These are phyloP conservation scores for Dactylis glomerata DNA, from an alignment of 176 grass and related monocot species.

Conservation along the genomic window DNA sequence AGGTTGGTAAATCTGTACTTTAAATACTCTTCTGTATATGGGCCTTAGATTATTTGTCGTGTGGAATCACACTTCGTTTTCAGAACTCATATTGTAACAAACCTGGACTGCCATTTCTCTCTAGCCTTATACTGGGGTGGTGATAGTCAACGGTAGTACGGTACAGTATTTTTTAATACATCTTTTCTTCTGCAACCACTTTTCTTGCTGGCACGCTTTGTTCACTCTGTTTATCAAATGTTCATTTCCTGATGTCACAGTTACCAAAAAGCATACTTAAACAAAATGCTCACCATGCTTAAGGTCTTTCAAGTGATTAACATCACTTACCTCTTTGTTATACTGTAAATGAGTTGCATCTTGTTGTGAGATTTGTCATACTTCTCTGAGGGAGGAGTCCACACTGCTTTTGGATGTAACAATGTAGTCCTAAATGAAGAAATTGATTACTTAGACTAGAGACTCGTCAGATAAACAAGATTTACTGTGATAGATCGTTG, in stretches of 20 bases:
- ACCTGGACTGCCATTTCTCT: neutral
- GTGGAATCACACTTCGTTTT: neutral
- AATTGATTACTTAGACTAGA: neutral
- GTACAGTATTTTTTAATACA: neutral
- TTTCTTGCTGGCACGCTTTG: conserved; percentile 13
- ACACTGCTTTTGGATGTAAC: conserved; percentile 11
- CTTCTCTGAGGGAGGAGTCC: neutral
- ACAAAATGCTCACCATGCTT: neutral
- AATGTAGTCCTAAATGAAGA: neutral
- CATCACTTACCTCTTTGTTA: conserved; percentile 8
- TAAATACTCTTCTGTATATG: conserved; percentile 4
- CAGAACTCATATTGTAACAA: conserved; percentile 16
- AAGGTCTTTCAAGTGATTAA: neutral
- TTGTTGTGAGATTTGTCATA: neutral
- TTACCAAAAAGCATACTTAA: conserved; percentile 11
- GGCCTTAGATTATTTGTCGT: neutral
- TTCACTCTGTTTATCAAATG: neutral
- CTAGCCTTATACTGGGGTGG: neutral
- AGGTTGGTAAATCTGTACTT: conserved; percentile 54
- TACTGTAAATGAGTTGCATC: neutral
- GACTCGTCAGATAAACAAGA: neutral
- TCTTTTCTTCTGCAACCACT: conserved; percentile 1
- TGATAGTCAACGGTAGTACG: conserved; percentile 2
- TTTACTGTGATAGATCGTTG: neutral
- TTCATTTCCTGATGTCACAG: neutral